Percentiles rank a stretch among this genome's conserved stretches.
These are phyloP conservation scores for Zostera marina DNA, from an alignment of 116 monocot species.

Conservation along the genomic window DNA sequence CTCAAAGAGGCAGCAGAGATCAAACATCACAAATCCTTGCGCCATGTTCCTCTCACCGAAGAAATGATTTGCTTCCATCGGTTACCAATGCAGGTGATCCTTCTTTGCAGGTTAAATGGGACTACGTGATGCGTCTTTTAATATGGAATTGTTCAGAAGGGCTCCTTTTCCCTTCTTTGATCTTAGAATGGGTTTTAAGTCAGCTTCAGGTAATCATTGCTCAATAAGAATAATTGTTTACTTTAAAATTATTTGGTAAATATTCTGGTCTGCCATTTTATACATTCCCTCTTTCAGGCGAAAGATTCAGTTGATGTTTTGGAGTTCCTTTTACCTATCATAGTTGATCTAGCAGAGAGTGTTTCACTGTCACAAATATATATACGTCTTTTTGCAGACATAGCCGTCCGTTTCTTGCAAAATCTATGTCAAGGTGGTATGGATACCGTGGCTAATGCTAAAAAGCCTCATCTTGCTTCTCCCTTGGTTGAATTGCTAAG, in stretches of 20 bases:
- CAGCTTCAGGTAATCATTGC: slow-evolving; percentile 63
- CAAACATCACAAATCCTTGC: slow-evolving; percentile 30
- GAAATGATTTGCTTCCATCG: slow-evolving; percentile 21
- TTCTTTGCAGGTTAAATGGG: slow-evolving; percentile 59
- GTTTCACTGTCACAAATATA: slow-evolving; percentile 69
- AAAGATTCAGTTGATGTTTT: slow-evolving; percentile 56
- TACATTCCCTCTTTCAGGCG: slow-evolving; percentile 32
- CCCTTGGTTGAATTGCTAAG: slow-evolving; percentile 52
- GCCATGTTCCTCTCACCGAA: slow-evolving; percentile 22
- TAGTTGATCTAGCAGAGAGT: slow-evolving; percentile 45
- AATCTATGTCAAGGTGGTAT: slow-evolving; percentile 21
- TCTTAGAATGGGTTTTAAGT: slow-evolving; percentile 65
- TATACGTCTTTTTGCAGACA: slow-evolving; percentile 60
- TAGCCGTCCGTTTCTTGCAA: slow-evolving; percentile 42
- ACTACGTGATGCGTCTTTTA: slow-evolving; percentile 70
- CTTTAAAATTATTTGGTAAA: slow-evolving; percentile 1
- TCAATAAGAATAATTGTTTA: neutral
- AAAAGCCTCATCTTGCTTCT: slow-evolving; percentile 29
- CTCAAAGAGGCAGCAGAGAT: slow-evolving; percentile 24
- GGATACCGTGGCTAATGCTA: slow-evolving; percentile 17
- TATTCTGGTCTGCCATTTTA: neutral
- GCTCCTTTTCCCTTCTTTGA: slow-evolving; percentile 52
- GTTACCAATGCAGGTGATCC: slow-evolving; percentile 45
- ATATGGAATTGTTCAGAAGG: slow-evolving; percentile 84
- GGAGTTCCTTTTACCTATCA: slow-evolving; percentile 78